Conservation (phyloP, 108 stramenopile species). For the Chaetoceros muelleri region DNA sequence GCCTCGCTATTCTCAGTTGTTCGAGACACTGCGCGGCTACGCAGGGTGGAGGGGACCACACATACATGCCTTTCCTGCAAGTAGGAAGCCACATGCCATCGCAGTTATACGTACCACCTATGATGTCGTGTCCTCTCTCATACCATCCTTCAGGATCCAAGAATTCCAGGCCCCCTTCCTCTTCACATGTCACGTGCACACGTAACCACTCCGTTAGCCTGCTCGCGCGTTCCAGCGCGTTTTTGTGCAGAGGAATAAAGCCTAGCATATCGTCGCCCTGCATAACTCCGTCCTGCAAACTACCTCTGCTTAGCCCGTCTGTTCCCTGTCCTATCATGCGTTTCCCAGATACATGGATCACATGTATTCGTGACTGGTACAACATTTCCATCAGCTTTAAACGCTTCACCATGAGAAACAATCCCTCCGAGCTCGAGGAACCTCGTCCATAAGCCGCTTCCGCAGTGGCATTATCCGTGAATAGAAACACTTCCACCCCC, state of each 20-base stretch:
- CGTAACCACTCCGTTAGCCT: conserved; percentile 11
- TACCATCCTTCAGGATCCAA: neutral
- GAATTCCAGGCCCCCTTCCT: neutral
- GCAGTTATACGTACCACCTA: neutral
- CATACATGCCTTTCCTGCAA: neutral
- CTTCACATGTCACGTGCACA: conserved; percentile 3
- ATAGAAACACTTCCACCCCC: conserved; percentile 21
- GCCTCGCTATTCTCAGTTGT: conserved; percentile 12
- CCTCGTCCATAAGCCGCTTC: conserved; percentile 32
- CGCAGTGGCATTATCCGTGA: conserved; percentile 28
- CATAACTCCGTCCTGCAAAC: conserved; percentile 13
- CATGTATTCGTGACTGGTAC: conserved; percentile 3
- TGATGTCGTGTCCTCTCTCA: neutral
- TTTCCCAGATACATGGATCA: conserved; percentile 19
- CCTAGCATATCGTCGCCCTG: conserved; percentile 8
- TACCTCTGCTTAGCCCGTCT: conserved; percentile 24
- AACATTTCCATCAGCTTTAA: conserved; percentile 14
- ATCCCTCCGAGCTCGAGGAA: conserved; percentile 9
- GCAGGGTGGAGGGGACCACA: conserved; percentile 28
- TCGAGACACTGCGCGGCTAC: conserved; percentile 20
- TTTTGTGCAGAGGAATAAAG: conserved; percentile 15
- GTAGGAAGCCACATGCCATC: conserved; percentile 14
- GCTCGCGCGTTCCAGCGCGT: conserved; percentile 16
- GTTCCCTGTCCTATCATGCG: conserved; percentile 31
- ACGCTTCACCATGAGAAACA: conserved; percentile 18